Base-by-base conservation (phyloP, 2,329 filamentous ascomycete genomes). In the Teratosphaeria destructans region DNA sequence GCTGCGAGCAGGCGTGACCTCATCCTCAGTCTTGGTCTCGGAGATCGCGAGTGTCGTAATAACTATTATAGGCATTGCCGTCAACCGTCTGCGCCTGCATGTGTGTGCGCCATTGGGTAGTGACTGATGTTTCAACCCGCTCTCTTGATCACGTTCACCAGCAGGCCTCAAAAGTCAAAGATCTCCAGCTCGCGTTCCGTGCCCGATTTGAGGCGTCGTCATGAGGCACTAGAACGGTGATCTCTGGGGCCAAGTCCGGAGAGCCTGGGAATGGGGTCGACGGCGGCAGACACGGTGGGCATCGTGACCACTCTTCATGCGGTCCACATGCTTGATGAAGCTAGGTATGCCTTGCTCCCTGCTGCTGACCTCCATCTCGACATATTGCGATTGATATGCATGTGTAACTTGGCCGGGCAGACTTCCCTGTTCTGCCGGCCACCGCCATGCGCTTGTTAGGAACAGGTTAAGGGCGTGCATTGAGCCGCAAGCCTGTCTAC, bases 401-500 rank as follows among this genome's bases (percentile, higher is more conserved):
- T 43, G 37, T 43, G 37, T 16, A 43, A 43, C 11, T 43, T 23
- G 16, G 6, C 19, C 43, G 43, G 43, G 16, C 43, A 23, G 23
- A 49, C 43, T 49, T 49, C 43, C 43, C 43, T 23, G 43, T 49
- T 49, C 19, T 23, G 19, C 43, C 43, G 43, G n/a, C 43, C 8
- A 23, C 43, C 43, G 53, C 23, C 16, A 16, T 32, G 53, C 53
- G 34, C 53, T 32, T 54, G 53, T 37, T 19, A 54, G 53, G 53
- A 54, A 54, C 53, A 54, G 53, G 53, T 49, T 49, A 54, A 54
- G 53, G 53, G 27, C 53, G 23, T 54, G 53, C 53, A 32, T 37
- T 27, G 12, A 32, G 53, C 53, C 53, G 53, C 53, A 32, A 29
- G 19, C 5, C 53, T 37, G 27, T 54, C 53, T 16, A 8, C 53